Base-by-base conservation (phyloP, 257 asterid species). In the Echites panduratus region DNA sequence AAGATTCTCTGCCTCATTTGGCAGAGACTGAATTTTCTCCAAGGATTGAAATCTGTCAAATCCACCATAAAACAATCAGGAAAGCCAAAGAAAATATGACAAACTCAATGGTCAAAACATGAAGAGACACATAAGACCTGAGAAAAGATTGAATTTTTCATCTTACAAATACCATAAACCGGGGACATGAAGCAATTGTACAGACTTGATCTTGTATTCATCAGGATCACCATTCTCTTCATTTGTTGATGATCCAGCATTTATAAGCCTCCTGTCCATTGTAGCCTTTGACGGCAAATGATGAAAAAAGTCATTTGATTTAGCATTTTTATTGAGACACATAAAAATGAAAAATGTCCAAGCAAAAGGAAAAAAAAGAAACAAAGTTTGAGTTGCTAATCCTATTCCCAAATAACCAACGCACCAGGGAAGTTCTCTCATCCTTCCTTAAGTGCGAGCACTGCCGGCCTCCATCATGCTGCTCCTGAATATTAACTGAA, bases 101-200 rank as follows among this genome's bases (percentile, higher is more conserved):
- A 52, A 32, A 54, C 13, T 43, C 62, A 27, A 50, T 14, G 5
- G 63, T 26, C 53, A 70, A 59, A 73, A 44, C 4, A 24, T 47
- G 38, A 0, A 47, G 14, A 27, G 20, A 9, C 53, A 7, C 26
- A 70, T 35, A 66, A 50, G 6, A 75, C 59, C 17, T 40, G 26
- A 69, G 64, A 49, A 69, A 68, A 81, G 79, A 79, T 35, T 53
- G 70, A 74, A 74, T 68, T 84, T 84, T 70, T 54, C 79, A 81
- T 90, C 97, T 90, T 93, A 93, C 98, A 79, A 85, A 84, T 89
- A 84, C 88, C 93, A 87, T 70, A 84, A 82, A 71, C 84, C 90
- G 77, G 92, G 90, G 81, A 71, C 79, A 59, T 47, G 85, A 77
- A 79, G 85, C 70, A 84, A 76, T 83, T 83, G 89, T 57, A 67